Conservation (phyloP, 2,329 filamentous ascomycete genomes). For the Ilyonectria robusta region DNA sequence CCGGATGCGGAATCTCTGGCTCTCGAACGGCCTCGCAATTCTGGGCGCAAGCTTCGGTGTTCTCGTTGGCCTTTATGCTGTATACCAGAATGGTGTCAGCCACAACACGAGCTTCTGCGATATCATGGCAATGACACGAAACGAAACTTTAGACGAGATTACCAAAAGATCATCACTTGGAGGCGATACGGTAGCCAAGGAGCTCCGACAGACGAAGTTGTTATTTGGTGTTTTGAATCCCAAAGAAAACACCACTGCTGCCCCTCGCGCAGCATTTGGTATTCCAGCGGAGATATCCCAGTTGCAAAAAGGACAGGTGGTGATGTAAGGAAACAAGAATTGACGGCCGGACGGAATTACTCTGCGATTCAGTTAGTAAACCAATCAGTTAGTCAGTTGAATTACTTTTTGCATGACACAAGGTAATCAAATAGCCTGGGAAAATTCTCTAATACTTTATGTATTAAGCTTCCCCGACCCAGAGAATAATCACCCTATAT, state of each 20-base stretch:
- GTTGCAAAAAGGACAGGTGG: background rate
- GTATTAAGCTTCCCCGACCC: too few species aligned
- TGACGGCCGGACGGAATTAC: too few species aligned
- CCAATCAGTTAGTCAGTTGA: too few species aligned
- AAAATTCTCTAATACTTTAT: too few species aligned
- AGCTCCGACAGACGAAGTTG: conserved; percentile 1
- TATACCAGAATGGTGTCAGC: conserved; percentile 10
- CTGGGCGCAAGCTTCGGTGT: conserved; percentile 5
- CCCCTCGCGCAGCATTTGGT: conserved; percentile 11
- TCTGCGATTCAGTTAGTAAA: too few species aligned
- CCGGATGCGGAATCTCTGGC: background rate
- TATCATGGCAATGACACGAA: conserved; percentile 7
- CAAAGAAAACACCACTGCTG: too few species aligned
- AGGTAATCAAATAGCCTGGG: too few species aligned
- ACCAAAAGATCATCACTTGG: background rate
- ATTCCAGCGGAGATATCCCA: conserved; percentile 5
- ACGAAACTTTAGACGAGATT: conserved; percentile 1
- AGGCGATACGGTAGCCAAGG: background rate
- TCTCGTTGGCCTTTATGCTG: conserved; percentile 1
- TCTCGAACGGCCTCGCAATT: conserved; percentile 6
- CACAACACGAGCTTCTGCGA: conserved; percentile 4
- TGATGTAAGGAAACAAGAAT: background rate
- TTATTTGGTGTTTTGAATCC: conserved; percentile 7
- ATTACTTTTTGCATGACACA: too few species aligned
- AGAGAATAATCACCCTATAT: too few species aligned